Conservation (phyloP, 352 stramenopile genomes). For the Saprolegnia parasitica region DNA sequence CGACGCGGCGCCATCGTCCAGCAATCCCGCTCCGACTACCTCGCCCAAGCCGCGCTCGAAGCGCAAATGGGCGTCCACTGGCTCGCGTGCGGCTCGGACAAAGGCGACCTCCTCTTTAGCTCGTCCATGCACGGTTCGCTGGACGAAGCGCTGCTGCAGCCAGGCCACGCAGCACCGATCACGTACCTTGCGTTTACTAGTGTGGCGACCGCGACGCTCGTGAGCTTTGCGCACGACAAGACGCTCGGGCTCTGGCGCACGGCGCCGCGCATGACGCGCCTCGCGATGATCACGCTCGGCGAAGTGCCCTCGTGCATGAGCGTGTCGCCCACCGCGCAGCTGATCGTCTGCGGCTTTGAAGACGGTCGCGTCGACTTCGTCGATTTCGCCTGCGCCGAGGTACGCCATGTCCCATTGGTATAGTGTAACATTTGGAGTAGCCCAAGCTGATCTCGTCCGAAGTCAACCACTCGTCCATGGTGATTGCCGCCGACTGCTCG, state of each 20-base stretch:
- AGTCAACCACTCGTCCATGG: constrained; percentile 52
- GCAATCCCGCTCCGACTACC: background rate
- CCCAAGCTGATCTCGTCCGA: constrained; percentile 45
- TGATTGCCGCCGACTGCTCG: constrained; percentile 58
- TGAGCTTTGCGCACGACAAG: constrained; percentile 46
- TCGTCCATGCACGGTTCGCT: constrained; percentile 42
- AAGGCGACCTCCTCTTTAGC: constrained; percentile 63
- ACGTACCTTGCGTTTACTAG: constrained; percentile 39
- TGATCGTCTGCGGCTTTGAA: constrained; percentile 57
- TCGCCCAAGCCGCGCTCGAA: constrained; percentile 10
- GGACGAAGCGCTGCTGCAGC: constrained; percentile 43
- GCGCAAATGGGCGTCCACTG: constrained; percentile 38
- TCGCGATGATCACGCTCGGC: constrained; percentile 46
- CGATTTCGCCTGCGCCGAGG: constrained; percentile 38
- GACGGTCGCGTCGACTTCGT: constrained; percentile 54
- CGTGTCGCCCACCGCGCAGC: constrained; percentile 46
- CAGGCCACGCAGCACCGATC: constrained; percentile 51
- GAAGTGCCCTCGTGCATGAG: constrained; percentile 49
- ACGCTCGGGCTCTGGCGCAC: constrained; percentile 53
- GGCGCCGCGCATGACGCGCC: constrained; percentile 50
- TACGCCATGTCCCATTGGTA: background rate
- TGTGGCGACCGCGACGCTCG: constrained; percentile 44
- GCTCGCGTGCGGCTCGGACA: constrained; percentile 58
- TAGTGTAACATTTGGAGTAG: background rate
- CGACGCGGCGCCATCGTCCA: constrained; percentile 6